These are phyloP conservation scores for Citrus sp. DNA, from an alignment of 345 rosid species.

Conservation along the genomic window DNA sequence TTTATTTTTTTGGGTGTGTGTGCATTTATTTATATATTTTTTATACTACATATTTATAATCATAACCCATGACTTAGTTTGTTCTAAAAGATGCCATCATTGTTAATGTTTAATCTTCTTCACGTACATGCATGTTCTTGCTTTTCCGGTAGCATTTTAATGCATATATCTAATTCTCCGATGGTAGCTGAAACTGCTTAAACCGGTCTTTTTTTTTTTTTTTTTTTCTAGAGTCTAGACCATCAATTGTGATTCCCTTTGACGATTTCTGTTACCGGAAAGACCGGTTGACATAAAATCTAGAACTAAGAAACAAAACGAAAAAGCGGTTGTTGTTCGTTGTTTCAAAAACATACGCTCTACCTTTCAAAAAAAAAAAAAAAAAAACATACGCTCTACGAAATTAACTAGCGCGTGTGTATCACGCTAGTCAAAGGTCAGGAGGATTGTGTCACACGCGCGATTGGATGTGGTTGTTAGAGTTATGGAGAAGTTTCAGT, in stretches of 20 bases:
- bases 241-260: neutral
- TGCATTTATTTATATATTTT: neutral
- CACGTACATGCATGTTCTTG: neutral
- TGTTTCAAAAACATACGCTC: neutral
- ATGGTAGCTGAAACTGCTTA: neutral
- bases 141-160: conserved; percentile 1
- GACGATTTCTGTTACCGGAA: neutral
- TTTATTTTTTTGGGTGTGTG: neutral
- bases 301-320: conserved; percentile 16
- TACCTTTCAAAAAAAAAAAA: too few species aligned
- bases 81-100: neutral
- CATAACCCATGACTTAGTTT: neutral
- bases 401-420: neutral
- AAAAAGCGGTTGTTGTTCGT: conserved; percentile 23
- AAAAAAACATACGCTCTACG: too few species aligned
- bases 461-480: neutral
- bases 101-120: neutral
- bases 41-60: neutral
- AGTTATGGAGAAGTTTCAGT: neutral
- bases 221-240: neutral
- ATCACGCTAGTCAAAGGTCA: neutral
- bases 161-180: neutral
- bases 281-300: neutral
- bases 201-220: too few species aligned
- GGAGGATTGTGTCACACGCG: neutral